Conservation (phyloP, 805 yeast species). For the Hanseniaspora occidentalis region DNA sequence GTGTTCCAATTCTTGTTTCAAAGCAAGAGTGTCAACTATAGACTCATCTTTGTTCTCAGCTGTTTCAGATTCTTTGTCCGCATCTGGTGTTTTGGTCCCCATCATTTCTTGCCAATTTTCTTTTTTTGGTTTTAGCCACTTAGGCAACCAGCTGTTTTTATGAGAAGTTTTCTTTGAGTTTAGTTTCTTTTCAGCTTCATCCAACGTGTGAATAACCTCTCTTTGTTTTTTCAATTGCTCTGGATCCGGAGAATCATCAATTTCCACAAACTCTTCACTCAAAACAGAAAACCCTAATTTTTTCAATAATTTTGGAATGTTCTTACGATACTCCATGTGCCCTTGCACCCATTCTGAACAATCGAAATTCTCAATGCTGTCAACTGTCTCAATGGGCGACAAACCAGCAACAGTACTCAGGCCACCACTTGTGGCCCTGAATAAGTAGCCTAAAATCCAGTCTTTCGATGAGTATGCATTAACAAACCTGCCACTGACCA, state of each 20-base stretch:
- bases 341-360: constrained; percentile 84
- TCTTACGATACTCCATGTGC: constrained; percentile 94
- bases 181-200: constrained; percentile 62
- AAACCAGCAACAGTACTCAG: constrained; percentile 84
- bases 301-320: constrained; percentile 72
- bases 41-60: background rate
- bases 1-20: background rate
- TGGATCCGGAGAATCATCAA: constrained; percentile 83
- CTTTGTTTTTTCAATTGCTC: constrained; percentile 76
- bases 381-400: constrained; percentile 52
- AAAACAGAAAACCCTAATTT: constrained; percentile 67
- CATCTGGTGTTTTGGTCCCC: constrained; percentile 7
- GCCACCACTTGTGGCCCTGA: constrained; percentile 94
- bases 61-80: background rate
- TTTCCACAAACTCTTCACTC: constrained; percentile 86
- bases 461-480: constrained; percentile 88
- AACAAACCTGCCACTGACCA: constrained; percentile 79
- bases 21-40: background rate
- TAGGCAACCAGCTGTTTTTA: constrained; percentile 29
- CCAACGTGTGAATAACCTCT: constrained; percentile 56
- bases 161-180: constrained; percentile 23
- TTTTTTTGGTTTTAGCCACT: constrained; percentile 39
- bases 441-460: constrained; percentile 91
- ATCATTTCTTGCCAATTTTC: constrained; percentile 55
- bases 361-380: constrained; percentile 72